These are phyloP conservation scores for Ceratocystis harringtonii DNA, from an alignment of 2,329 filamentous ascomycete species.

Conservation along the genomic window DNA sequence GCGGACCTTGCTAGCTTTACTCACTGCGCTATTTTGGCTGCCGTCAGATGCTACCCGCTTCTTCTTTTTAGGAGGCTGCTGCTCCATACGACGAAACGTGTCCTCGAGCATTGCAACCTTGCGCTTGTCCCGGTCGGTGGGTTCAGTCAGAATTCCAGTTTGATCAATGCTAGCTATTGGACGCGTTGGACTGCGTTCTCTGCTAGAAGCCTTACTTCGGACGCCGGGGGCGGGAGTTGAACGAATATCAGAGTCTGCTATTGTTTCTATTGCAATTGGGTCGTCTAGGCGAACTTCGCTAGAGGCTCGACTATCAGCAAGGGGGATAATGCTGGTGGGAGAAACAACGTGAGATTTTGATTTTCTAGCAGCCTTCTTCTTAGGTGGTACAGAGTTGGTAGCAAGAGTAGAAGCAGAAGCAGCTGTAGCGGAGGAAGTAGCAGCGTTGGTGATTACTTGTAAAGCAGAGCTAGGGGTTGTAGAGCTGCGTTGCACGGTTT, in stretches of 20 bases:
- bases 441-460: constrained; percentile 18
- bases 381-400: neutral
- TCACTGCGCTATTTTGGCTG: constrained; percentile 19
- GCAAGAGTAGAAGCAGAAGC: neutral
- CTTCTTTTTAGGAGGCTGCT: constrained; percentile 40
- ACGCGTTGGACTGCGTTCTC: constrained; percentile 47
- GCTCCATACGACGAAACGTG: constrained; percentile 46
- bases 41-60: constrained; percentile 49
- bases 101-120: constrained; percentile 53
- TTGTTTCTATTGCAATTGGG: constrained; percentile 18
- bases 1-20: constrained; percentile 6
- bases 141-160: constrained; percentile 45
- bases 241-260: constrained; percentile 35
- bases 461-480: neutral
- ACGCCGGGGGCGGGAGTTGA: constrained; percentile 36
- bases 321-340: constrained; percentile 46
- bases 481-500: constrained; percentile 27
- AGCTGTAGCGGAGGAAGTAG: neutral
- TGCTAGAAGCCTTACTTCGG: constrained; percentile 50
- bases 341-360: constrained; percentile 41
- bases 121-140: constrained; percentile 50
- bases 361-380: constrained; percentile 40
- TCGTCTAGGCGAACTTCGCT: constrained; percentile 48
- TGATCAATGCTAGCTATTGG: constrained; percentile 44
- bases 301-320: constrained; percentile 46